These are phyloP conservation scores for Alternaria sp. DNA, from an alignment of 2,329 filamentous ascomycete species.

Conservation along the genomic window DNA sequence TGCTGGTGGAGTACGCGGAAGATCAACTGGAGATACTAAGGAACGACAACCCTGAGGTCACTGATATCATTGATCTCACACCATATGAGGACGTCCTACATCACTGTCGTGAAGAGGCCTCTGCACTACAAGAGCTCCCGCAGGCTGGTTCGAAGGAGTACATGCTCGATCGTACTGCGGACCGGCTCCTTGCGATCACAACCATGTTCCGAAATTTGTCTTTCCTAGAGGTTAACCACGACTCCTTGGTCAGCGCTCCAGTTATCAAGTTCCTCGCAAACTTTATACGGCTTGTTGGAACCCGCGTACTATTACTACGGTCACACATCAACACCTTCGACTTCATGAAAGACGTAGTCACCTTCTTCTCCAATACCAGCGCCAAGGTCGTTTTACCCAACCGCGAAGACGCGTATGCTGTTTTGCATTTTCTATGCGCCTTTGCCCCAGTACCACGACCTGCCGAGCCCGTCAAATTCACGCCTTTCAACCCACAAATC, in stretches of 20 bases:
- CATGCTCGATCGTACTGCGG: slow-evolving; percentile 84
- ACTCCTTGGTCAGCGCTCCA: slow-evolving; percentile 74
- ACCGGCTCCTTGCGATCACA: slow-evolving; percentile 87
- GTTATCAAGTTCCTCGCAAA: slow-evolving; percentile 86
- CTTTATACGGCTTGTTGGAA: slow-evolving; percentile 86
- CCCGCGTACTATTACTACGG: slow-evolving; percentile 83
- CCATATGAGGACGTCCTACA: slow-evolving; percentile 89
- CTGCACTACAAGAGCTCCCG: slow-evolving; percentile 74
- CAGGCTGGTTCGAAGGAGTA: slow-evolving; percentile 80
- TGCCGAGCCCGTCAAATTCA: slow-evolving; percentile 71
- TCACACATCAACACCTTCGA: slow-evolving; percentile 87
- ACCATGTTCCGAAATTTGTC: slow-evolving; percentile 93
- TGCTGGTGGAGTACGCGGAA: slow-evolving; percentile 88
- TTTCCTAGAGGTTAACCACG: slow-evolving; percentile 81
- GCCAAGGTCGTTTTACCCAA: slow-evolving; percentile 81
- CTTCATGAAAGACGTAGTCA: slow-evolving; percentile 95
- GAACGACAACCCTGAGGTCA: slow-evolving; percentile 84
- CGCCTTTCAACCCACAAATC: slow-evolving; percentile 78
- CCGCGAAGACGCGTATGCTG: slow-evolving; percentile 83
- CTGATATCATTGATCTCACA: slow-evolving; percentile 81
- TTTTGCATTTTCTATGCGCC: slow-evolving; percentile 87
- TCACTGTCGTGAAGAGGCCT: slow-evolving; percentile 76
- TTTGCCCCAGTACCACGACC: slow-evolving; percentile 85
- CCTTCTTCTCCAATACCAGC: slow-evolving; percentile 88
- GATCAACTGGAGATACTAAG: slow-evolving; percentile 85